These are phyloP conservation scores for Asclepias syriaca DNA, from an alignment of 257 asterid genomes.

Conservation along the genomic window DNA sequence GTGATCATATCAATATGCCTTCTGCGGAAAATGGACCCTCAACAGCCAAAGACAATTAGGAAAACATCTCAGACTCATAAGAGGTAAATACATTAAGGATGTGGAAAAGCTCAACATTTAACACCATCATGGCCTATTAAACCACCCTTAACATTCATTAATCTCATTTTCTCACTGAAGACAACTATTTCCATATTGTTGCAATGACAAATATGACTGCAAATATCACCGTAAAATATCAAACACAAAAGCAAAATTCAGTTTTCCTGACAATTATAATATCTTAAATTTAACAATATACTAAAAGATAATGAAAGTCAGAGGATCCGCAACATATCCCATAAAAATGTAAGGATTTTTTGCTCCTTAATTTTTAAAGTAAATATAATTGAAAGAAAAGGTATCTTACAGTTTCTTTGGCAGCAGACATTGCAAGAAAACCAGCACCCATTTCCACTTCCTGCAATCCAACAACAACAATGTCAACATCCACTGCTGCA, in stretches of 20 bases:
- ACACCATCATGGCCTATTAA: background rate
- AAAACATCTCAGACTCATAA: background rate
- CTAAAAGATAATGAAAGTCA: background rate
- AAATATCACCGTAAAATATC: background rate
- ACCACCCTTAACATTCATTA: background rate
- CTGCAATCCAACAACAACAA: conserved; percentile 85
- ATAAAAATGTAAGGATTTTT: background rate
- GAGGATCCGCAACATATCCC: background rate
- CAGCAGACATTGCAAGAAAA: conserved; percentile 98
- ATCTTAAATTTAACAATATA: background rate
- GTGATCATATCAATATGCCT: background rate
- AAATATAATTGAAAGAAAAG: conserved; percentile 8
- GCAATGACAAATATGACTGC: background rate
- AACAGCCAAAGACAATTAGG: background rate
- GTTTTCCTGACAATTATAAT: background rate
- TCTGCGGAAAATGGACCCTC: background rate
- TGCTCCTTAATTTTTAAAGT: background rate
- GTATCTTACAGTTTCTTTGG: conserved; percentile 83
- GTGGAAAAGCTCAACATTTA: background rate
- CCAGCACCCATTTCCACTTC: conserved; percentile 99
- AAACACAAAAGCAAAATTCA: background rate
- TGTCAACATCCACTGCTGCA: conserved; percentile 63
- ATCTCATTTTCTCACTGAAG: background rate
- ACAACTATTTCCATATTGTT: background rate
- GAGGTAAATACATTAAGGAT: background rate